Conservation (phyloP, 352 stramenopile genomes). For the Globisporangium polare region DNA sequence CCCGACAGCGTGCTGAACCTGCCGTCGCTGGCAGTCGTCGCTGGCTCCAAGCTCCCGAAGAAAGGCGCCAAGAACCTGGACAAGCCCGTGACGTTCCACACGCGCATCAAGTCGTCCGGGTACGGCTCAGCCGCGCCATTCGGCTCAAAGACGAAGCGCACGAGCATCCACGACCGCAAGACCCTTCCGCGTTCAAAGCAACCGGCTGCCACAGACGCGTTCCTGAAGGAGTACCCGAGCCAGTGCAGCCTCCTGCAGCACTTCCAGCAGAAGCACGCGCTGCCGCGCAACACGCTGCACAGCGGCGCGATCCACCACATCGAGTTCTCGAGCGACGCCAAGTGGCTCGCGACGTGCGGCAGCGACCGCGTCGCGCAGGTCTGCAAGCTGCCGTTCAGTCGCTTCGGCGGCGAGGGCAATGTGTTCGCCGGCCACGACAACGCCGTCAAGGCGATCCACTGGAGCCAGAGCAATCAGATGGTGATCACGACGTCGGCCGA, state of each 20-base stretch:
- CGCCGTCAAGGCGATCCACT: conserved; percentile 57
- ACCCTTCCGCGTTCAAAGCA: conserved; percentile 2
- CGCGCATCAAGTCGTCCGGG: conserved; percentile 74
- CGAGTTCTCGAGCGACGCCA: conserved; percentile 77
- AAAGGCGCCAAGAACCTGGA: conserved; percentile 33
- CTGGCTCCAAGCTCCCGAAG: conserved; percentile 10
- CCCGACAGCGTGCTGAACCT: conserved; percentile 57
- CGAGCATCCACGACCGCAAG: conserved; percentile 24
- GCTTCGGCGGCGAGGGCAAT: conserved; percentile 60
- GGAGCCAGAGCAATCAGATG: conserved; percentile 72
- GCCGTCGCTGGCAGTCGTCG: conserved; percentile 28
- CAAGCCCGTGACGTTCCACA: conserved; percentile 81
- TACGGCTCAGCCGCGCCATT: conserved; percentile 49
- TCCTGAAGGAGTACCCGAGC: conserved; percentile 71
- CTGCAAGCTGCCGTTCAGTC: conserved; percentile 67
- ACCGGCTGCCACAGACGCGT: conserved; percentile 25
- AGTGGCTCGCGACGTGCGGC: conserved; percentile 63
- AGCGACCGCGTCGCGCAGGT: conserved; percentile 60
- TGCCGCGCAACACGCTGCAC: conserved; percentile 54
- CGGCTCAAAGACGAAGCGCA: conserved; percentile 23
- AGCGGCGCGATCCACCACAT: conserved; percentile 65
- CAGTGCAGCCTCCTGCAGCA: conserved; percentile 54
- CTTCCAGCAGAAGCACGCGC: conserved; percentile 49
- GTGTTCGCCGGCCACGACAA: conserved; percentile 71
- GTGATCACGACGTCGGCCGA: conserved; percentile 66